These are phyloP conservation scores for Carex pumila DNA, from an alignment of 176 grass and related monocot genomes.

Conservation along the genomic window DNA sequence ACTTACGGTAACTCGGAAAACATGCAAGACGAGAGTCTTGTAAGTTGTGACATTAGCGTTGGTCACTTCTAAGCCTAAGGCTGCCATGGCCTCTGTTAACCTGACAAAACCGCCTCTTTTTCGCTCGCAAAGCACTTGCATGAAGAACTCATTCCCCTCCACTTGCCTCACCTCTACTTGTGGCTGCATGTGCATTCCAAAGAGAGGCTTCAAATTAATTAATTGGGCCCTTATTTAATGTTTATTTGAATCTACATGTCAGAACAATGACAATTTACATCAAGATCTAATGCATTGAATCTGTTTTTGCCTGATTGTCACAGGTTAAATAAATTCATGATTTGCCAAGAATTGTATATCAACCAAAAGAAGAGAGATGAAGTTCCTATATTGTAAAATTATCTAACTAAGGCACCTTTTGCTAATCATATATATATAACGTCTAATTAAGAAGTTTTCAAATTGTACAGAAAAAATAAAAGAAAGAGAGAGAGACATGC, in stretches of 20 bases:
- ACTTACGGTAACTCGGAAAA: constrained; percentile 64
- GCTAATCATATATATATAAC: not conserved
- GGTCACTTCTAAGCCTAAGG: constrained; percentile 58
- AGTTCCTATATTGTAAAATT: not conserved
- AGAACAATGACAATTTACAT: not conserved
- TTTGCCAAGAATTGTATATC: not conserved
- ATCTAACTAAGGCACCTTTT: not conserved
- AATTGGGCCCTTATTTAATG: not conserved
- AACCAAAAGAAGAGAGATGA: not conserved
- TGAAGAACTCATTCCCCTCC: constrained; percentile 78
- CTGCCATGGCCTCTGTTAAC: constrained; percentile 69
- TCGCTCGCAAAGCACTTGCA: constrained; percentile 73
- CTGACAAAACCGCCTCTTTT: constrained; percentile 48
- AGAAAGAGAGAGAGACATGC: not conserved
- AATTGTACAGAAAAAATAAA: not conserved
- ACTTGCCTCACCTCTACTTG: constrained; percentile 81
- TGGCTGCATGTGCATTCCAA: constrained; percentile 33
- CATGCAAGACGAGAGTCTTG: constrained; percentile 60
- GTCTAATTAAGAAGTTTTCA: not conserved
- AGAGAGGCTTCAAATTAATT: not conserved
- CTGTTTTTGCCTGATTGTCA: not conserved
- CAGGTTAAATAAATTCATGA: not conserved
- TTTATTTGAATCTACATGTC: not conserved
- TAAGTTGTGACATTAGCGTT: constrained; percentile 70
- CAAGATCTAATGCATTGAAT: not conserved